Base-by-base conservation (phyloP, 495 filamentous ascomycete species). In the Penicillium riverlandense region DNA sequence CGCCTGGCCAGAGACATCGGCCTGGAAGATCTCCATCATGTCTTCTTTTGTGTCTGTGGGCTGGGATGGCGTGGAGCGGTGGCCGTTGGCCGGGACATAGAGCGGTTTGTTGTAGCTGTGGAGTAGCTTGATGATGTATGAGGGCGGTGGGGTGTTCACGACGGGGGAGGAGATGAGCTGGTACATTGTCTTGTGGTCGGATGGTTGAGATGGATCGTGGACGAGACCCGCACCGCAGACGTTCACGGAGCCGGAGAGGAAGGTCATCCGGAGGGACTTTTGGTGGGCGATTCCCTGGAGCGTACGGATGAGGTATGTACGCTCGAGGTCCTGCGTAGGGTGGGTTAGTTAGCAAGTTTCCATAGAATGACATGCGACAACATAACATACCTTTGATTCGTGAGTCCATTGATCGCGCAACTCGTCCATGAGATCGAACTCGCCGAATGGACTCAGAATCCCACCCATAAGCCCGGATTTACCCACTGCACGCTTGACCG, bases 21-120 rank as follows among this genome's bases (percentile, higher is more conserved):
- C 83, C 59, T 90, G 84, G 76, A 98, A 98, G 50, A 98, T 88
- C 69, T 98, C 92, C 82, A 97, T 90, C 92, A 98, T 98, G 60
- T 98, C 92, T 65, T 98, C 92, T 63, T 98, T 98, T 32, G 92
- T 98, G 58, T 98, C 92, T 15, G 66, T 66, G 0, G 71, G 70
- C 16, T 67, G 60, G 1, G 22, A 22, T 22, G 62, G 40, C 2
- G 70, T 70, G 13, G 80, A 85, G 49, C 87, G 84, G 59, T 94
- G 85, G 13, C 94, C 94, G 64, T 98, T 98, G 36, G 76, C 75
- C 1, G 92, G 94, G 29, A 98, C 68, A 61, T 96, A 98, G 29
- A 96, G 78, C 7, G 84, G 76, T 59, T 90, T 94, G 69, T 86
- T 88, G 54, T 59, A 65, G 71, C 81, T 84, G 74, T 97, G 89